Evolutionary conservation across 495 filamentous ascomycete species (phyloP).

Genomic region (Aspergillus ellipticus): DNA sequence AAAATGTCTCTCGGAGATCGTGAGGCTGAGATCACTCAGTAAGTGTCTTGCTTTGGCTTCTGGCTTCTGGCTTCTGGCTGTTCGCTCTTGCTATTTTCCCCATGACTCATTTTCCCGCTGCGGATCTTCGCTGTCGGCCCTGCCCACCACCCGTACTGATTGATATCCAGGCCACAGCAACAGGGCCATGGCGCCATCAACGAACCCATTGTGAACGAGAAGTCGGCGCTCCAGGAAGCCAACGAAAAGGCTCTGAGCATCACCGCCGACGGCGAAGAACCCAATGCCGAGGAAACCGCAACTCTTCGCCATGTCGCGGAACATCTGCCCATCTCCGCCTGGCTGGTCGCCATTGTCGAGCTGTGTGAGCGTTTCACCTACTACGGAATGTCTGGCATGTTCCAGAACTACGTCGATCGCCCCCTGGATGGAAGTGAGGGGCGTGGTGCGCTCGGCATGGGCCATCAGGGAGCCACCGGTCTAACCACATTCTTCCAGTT

Average conservation of each 20-base stretch:
- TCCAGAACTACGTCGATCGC: slow-evolving; percentile 58
- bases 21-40: slow-evolving; percentile 36
- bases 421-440: slow-evolving; percentile 43
- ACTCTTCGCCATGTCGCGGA: slow-evolving; percentile 52
- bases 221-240: slow-evolving; percentile 22
- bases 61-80: background rate
- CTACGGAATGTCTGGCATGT: slow-evolving; percentile 55
- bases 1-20: slow-evolving; percentile 33
- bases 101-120: background rate
- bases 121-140: background rate
- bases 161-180: slow-evolving; percentile 1
- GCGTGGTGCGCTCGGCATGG: slow-evolving; percentile 54
- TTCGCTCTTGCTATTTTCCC: no score
- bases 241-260: slow-evolving; percentile 30
- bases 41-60: slow-evolving; percentile 16
- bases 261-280: slow-evolving; percentile 48
- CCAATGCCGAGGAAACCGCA: slow-evolving; percentile 50
- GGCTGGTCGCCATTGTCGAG: slow-evolving; percentile 60
- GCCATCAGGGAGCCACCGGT: slow-evolving; percentile 53
- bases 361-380: slow-evolving; percentile 66
- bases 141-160: background rate
- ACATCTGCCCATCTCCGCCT: slow-evolving; percentile 53
- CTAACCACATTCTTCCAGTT: slow-evolving; percentile 61
- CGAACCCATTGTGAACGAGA: slow-evolving; percentile 22
- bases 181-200: slow-evolving; percentile 4